phyloP scores from a whole-genome alignment of 2,329 filamentous ascomycete species.

The Apiospora saccharicola region DNA sequence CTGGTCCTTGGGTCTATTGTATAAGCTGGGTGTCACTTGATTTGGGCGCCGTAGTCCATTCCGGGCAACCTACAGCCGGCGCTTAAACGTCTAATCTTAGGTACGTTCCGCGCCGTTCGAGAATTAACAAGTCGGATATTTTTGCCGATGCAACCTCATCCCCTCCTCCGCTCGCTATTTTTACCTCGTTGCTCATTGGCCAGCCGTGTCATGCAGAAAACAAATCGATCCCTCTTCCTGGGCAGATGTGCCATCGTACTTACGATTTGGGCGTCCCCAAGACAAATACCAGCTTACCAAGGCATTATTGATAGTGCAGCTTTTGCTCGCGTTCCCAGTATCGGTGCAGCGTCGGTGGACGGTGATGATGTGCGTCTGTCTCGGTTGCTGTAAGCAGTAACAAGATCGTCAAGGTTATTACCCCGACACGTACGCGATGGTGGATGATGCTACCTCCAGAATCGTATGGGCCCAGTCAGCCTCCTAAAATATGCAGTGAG shows the following conservation, averaged over 20 bases:
- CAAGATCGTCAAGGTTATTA: neutral
- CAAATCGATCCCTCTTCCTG: neutral
- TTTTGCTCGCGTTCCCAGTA: neutral
- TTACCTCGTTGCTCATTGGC: neutral
- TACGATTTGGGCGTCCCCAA: neutral
- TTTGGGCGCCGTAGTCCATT: neutral
- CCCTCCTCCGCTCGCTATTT: constrained; percentile 16
- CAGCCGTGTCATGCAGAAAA: neutral
- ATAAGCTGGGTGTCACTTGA: neutral
- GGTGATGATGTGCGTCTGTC: neutral
- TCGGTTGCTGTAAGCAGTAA: neutral
- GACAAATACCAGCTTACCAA: constrained; percentile 1
- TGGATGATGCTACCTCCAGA: neutral
- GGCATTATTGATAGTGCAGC: neutral
- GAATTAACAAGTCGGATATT: constrained; percentile 8
- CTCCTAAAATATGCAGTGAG: neutral
- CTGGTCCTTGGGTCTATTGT: neutral
- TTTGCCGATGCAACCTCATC: constrained; percentile 4
- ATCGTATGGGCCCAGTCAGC: constrained; percentile 2
- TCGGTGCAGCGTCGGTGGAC: neutral
- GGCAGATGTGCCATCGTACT: neutral
- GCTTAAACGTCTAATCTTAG: constrained; percentile 19
- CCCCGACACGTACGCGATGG: neutral
- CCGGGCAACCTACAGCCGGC: neutral
- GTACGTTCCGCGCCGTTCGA: constrained; percentile 9